Base-by-base conservation (phyloP, 2,329 filamentous ascomycete species). In the Cryphonectria japonica region DNA sequence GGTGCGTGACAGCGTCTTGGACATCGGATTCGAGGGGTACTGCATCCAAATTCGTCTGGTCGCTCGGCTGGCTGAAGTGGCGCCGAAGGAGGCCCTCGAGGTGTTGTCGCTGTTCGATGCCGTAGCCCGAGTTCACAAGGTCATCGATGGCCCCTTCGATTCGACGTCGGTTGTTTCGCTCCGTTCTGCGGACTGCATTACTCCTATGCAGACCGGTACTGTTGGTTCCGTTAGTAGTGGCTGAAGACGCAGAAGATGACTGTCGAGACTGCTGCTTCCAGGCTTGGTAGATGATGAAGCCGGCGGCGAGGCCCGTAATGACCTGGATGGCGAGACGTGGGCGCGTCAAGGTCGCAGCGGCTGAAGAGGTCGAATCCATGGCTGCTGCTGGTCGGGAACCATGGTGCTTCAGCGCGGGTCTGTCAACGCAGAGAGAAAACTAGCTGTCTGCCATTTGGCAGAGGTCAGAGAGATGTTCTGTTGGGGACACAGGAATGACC, bases 281-380 rank as follows among this genome's bases (percentile, higher is more conserved):
- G 75, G 89, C 80, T 70, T 88, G 86, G 77, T 89, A 92, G 70
- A 86, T 84, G 69, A 87, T 80, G 65, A 87, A 89, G 14, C 83
- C 85, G 60, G 88, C 86, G 1, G 88, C 86, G 62, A 88, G 78
- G 62, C 86, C 85, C 52, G 89, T 87, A 54, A 89, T 76, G 34
- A 88, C 74, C 66, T 88, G 84, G 68, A 92, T 83, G 70, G 88
- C 84, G 70, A 89, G 76, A 71, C 86, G 84, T 64, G 85, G 84
- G 75, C 88, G 83, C 69, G 85, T 85, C 70, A 90, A 80, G 75
- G 83, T 85, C 78, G 88, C 87, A 80, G 84, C 82, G 78, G 85
- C 83, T 71, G 75, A 74, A 74, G 74, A 75, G 74, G 76, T 71
- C 46, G 68, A 68, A 32, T 77, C 76, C 76, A 76, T 77, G 75